Conservation (phyloP, 768 basidiomycete genomes). For the Kwoniella shandongensis region DNA sequence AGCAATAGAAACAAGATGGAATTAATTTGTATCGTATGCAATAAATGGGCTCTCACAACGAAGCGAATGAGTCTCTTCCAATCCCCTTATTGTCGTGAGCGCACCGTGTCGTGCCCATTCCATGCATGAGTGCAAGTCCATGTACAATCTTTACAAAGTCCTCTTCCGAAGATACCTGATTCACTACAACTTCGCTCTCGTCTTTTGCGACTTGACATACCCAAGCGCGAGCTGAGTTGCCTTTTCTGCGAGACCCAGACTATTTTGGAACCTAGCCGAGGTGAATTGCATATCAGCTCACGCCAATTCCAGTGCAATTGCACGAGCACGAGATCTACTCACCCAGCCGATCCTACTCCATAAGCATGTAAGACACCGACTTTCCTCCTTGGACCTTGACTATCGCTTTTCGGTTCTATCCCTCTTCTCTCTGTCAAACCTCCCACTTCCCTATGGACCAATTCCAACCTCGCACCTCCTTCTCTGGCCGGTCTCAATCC, state of each 20-base stretch:
- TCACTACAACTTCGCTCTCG: not conserved
- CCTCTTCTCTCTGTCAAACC: slow-evolving; percentile 13
- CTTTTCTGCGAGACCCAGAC: slow-evolving; percentile 44
- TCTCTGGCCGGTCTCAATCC: slow-evolving; percentile 62
- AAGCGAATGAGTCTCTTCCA: no score
- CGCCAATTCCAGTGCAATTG: not conserved
- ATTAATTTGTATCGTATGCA: no score
- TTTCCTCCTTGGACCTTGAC: slow-evolving; percentile 27
- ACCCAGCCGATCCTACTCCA: slow-evolving; percentile 57
- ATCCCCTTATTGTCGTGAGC: no score
- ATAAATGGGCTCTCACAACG: no score
- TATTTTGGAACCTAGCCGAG: slow-evolving; percentile 34
- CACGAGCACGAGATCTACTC: slow-evolving; percentile 19
- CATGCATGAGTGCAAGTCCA: no score
- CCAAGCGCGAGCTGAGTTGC: slow-evolving; percentile 27
- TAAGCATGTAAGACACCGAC: slow-evolving; percentile 61
- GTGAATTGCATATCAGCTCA: not conserved
- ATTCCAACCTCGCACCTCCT: slow-evolving; percentile 63
- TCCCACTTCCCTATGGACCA: slow-evolving; percentile 53
- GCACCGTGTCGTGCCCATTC: no score
- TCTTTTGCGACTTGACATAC: slow-evolving; percentile 1
- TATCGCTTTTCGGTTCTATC: slow-evolving; percentile 29
- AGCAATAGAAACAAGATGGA: no score
- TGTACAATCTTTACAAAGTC: no score
- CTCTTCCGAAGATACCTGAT: no score